Conservation (phyloP, 768 basidiomycete genomes). For the Lyophyllum shimeji region DNA sequence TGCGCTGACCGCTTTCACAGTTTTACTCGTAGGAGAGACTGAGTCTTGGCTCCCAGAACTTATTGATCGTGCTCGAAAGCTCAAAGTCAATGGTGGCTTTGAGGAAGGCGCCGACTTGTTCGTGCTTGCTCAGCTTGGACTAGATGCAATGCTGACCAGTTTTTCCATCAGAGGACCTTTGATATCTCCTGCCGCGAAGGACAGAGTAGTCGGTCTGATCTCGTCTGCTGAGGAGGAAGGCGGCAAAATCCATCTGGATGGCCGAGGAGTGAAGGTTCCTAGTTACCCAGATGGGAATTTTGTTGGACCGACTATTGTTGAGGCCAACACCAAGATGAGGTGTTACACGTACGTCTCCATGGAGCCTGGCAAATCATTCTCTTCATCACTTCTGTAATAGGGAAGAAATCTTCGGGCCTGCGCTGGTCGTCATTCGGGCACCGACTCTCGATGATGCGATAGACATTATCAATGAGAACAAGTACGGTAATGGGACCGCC, state of each 20-base stretch:
- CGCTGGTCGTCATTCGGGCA: slow-evolving; percentile 71
- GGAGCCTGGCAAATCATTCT: background rate
- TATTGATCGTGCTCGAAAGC: slow-evolving; percentile 72
- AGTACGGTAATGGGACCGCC: slow-evolving; percentile 91
- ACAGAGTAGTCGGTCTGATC: slow-evolving; percentile 74
- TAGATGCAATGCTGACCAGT: slow-evolving; percentile 4
- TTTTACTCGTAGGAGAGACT: slow-evolving; percentile 79
- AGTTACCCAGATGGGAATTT: slow-evolving; percentile 90
- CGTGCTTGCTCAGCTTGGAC: slow-evolving; percentile 13
- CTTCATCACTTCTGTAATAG: slow-evolving; percentile 34
- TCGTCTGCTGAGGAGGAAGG: slow-evolving; percentile 76
- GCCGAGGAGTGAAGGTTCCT: slow-evolving; percentile 64
- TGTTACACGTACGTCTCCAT: slow-evolving; percentile 73
- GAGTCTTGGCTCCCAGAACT: slow-evolving; percentile 86
- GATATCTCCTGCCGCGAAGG: slow-evolving; percentile 81
- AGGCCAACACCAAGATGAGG: slow-evolving; percentile 79
- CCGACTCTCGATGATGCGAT: slow-evolving; percentile 90
- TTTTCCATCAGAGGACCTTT: slow-evolving; percentile 64
- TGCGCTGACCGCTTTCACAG: slow-evolving; percentile 29
- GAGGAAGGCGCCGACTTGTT: slow-evolving; percentile 83
- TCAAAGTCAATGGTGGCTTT: slow-evolving; percentile 90
- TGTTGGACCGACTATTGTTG: slow-evolving; percentile 88
- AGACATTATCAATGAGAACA: slow-evolving; percentile 84
- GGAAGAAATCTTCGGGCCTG: slow-evolving; percentile 96
- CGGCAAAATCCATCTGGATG: slow-evolving; percentile 85